Evolutionary conservation across 371 early-diverging fungal species (phyloP), one percentile per base, ranked within the genome.

Genomic region (Apophysomyces trapeziformis): DNA sequence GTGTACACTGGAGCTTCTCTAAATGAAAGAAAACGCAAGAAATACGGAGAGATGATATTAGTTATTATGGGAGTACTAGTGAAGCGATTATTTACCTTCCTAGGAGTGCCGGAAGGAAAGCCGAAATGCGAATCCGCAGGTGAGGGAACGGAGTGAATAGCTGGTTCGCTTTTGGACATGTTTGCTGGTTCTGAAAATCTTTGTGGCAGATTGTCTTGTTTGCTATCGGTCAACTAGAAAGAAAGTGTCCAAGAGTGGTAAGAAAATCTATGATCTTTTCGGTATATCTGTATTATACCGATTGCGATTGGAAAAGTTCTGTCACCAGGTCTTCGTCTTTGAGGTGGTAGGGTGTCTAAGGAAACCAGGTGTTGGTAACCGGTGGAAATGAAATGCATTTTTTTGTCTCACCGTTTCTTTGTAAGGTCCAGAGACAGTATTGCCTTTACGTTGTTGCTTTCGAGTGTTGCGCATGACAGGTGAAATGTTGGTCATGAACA

Each of bases 381-480:
- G 46, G 46, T 45, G 46, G 16, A 45, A 45, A 45, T 45, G 46
- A 45, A 45, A 45, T 45, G 46, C 46, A 26, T 26, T 26, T 45
- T 4, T 45, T n/a, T 45, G 8, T 45, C 46, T 45, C 46, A 45
- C 46, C 46, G 13, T 18, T 45, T 45, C 16, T 45, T 45, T 45
- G 16, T 13, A 7, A 5, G n/a, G 8, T 45, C 46, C 46, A 45
- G 12, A n/a, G 13, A 13, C 2, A 45, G 46, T 45, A n/a, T 13
- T 45, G 13, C 16, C 16, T 18, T 45, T 45, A n/a, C 46, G 46
- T 45, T 7, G 46, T 45, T 45, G 46, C 46, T 45, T 45, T 45
- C 46, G 46, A 45, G 46, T 0, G 16, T 7, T 6, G 13, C 12
- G 2, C 46, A 45, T 45, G 46, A 18, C 5, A 13, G 8, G 2